Base-by-base conservation (phyloP, 129 eudicot species). In the Apium graveolens region DNA sequence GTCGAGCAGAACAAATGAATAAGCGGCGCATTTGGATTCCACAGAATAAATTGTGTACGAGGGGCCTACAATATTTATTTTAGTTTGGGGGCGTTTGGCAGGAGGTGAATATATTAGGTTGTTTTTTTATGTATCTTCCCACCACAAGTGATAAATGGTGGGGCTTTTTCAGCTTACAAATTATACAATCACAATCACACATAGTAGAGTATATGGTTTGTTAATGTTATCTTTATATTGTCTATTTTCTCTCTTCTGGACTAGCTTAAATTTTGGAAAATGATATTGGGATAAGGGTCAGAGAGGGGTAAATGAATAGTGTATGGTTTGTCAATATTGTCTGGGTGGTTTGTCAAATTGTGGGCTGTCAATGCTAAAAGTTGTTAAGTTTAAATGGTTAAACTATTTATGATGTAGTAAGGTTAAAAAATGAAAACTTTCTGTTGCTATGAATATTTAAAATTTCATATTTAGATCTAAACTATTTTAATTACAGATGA, bases 81-180 rank as follows among this genome's bases (percentile, higher is more conserved):
- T 57, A n/a, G 66, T 24, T 57, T 9, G 66, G 66, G 66, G 32
- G 66, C 66, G 66, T 57, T 57, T 57, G 66, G 66, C 66, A 57
- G 66, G 14, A 57, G 66, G 66, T n/a, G 66, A 57, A n/a, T 60
- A 60, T 60, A 24, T 57, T 8, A 7, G 66, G 66, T 57, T 1
- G n/a, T n/a, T n/a, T 60, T 1, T 60, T n/a, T 10, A n/a, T 26
- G 68, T 60, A 60, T n/a, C 14, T 9, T 60, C 68, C 68, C 68
- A 60, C 68, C 68, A 60, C 68, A 60, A 60, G 68, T 60, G 68
- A 9, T n/a, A 60, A 60, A n/a, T 57, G 68, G 68, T 60, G 68
- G 68, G 68, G 32, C 32, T 55, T 55, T 55, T 55, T 24, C 4
- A 2, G 26, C 68, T 26, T 26, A 60, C 68, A 53, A 20, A 53